These are phyloP conservation scores for Ramichloridium luteum DNA, from an alignment of 2,329 filamentous ascomycete genomes.

Conservation along the genomic window DNA sequence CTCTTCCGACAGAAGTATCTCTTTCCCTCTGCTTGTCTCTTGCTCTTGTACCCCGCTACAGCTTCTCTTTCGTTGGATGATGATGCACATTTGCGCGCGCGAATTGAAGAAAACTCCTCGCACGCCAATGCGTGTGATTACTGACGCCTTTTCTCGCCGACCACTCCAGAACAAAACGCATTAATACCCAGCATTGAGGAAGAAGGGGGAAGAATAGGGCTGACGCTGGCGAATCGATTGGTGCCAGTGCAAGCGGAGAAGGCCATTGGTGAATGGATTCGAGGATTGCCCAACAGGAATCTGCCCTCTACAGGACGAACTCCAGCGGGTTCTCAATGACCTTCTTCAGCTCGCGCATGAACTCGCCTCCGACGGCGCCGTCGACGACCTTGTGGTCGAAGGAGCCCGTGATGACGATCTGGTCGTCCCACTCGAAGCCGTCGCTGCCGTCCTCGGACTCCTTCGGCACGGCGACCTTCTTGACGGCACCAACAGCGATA, in stretches of 20 bases:
- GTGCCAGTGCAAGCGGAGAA: neutral
- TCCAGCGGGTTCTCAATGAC: conserved; percentile 94
- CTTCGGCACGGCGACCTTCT: conserved; percentile 83
- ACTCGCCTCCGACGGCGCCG: conserved; percentile 90
- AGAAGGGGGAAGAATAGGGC: no score
- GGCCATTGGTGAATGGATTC: neutral
- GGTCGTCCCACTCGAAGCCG: conserved; percentile 80
- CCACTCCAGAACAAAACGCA: no score
- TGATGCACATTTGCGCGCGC: no score
- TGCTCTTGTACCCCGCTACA: no score
- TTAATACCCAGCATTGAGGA: no score
- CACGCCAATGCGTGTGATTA: no score
- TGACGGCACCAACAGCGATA: conserved; percentile 83
- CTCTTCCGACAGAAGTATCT: no score
- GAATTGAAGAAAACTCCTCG: no score
- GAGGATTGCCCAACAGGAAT: neutral
- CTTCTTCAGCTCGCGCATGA: conserved; percentile 95
- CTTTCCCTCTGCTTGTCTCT: no score
- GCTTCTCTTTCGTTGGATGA: no score
- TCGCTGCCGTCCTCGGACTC: conserved; percentile 72
- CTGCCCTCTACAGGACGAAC: conserved; percentile 52
- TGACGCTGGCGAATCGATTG: no score
- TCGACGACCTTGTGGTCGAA: conserved; percentile 99
- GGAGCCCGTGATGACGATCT: conserved; percentile 87
- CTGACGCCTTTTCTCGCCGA: no score